These are phyloP conservation scores for Uronychia setigera DNA, from an alignment of 73 alveolate genomes.

Conservation along the genomic window DNA sequence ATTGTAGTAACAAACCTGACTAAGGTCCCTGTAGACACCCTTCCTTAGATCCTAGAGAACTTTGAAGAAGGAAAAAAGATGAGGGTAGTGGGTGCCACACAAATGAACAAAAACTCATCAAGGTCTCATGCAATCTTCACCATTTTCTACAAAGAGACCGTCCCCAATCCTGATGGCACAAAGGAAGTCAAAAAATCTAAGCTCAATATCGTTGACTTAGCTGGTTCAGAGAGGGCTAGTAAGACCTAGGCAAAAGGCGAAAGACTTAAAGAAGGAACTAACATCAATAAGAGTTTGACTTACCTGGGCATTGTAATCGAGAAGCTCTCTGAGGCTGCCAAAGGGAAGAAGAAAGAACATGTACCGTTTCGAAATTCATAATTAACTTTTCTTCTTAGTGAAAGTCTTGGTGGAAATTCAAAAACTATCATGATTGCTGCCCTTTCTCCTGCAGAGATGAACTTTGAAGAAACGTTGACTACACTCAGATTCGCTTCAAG, in stretches of 20 bases:
- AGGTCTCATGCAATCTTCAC: constrained; percentile 97
- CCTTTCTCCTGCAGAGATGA: constrained; percentile 61
- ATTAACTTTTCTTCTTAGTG: constrained; percentile 56
- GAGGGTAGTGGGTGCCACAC: constrained; percentile 95
- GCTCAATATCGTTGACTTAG: constrained; percentile 86
- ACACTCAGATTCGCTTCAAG: constrained; percentile 48
- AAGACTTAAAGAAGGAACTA: constrained; percentile 89
- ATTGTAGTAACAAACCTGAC: constrained; percentile 84
- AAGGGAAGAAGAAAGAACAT: constrained; percentile 50
- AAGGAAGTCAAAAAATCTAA: constrained; percentile 65
- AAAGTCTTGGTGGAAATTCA: constrained; percentile 60
- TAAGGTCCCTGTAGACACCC: constrained; percentile 75
- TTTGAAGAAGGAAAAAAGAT: constrained; percentile 89
- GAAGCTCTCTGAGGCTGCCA: constrained; percentile 61
- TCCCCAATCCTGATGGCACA: neutral
- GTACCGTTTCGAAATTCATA: constrained; percentile 77
- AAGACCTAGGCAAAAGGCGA: constrained; percentile 83
- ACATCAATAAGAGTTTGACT: constrained; percentile 81
- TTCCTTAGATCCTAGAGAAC: constrained; percentile 75
- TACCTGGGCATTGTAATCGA: constrained; percentile 85
- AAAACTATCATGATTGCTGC: constrained; percentile 73
- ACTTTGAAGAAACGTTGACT: constrained; percentile 62
- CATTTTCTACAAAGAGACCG: constrained; percentile 55
- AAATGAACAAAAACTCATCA: constrained; percentile 93
- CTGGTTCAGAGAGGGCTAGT: constrained; percentile 90